Evolutionary conservation across 192 early-diverging fungal genomes (phyloP), one percentile per base, ranked within the genome.

Genomic region (Entomortierella chlamydospora): DNA sequence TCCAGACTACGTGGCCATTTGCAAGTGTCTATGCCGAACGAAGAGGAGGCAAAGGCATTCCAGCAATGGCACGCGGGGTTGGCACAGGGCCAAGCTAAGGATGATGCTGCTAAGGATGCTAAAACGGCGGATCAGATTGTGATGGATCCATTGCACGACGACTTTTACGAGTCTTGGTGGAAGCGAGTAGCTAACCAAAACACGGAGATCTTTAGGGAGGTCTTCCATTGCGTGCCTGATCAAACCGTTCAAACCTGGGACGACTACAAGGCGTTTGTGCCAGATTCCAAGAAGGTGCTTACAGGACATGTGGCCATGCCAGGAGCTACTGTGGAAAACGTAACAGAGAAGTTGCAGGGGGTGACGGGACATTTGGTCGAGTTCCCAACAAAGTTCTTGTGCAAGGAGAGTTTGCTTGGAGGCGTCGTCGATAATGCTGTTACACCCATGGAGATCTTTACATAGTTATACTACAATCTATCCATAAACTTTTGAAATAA

Each of bases 211-310:
- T 94, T 94, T 77, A 83, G 95, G 29, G 87, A 93, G 22, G 91
- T 96, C 11, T 97, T 97, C 83, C 89, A 90, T 33, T 94, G 92
- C 74, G 90, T 95, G 22, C 95, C 95, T 18, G 95, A 97, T 64
- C 90, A 96, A 55, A 92, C 61, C 70, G 58, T 87, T 22, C 68
- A 72, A 51, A 83, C 63, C 49, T 87, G 86, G 86, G 81, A 87
- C 4, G 71, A 86, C 9, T 88, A 88, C 76, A 80, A 83, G 39
- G 60, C 61, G 26, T 89, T 87, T 57, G 73, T 83, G 25, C 86
- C 87, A 25, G 64, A 86, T 37, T 50, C 85, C 29, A 72, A 65
- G 34, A 82, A 77, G 51, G 65, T 89, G 1, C 61, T 78, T 20
- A 70, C 73, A 54, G 86, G 87, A 33, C 87, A 89, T 63, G 84